A percentile compares a stretch with the other conserved stretches of the same genome.
Conservation (phyloP, 148 eudicot genomes). For the Mesembryanthemum crystallinum region DNA sequence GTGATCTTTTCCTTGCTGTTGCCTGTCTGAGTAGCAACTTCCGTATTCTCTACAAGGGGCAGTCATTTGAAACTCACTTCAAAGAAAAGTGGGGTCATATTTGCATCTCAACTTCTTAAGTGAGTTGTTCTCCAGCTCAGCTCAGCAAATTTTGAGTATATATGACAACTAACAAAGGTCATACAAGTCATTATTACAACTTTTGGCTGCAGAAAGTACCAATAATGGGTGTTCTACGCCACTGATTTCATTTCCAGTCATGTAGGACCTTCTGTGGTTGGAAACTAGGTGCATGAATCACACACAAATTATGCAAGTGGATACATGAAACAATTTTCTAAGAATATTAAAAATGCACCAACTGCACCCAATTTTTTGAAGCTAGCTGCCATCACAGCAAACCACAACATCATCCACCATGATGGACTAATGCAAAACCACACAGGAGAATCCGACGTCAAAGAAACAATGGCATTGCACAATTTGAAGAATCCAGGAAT, state of each 20-base stretch:
- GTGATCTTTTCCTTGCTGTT: not conserved
- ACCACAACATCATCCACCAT: too few relatives aligned
- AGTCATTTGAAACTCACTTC: not conserved
- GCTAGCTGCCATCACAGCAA: too few relatives aligned
- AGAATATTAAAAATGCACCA: too few relatives aligned
- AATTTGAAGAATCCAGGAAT: not conserved
- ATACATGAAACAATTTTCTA: too few relatives aligned
- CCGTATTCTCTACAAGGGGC: not conserved
- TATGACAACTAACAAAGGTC: not conserved
- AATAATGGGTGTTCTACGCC: not conserved
- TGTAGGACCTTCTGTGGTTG: too few relatives aligned
- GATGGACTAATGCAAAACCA: too few relatives aligned
- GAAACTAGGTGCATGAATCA: too few relatives aligned
- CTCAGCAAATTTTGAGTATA: not conserved
- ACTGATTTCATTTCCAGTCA: too few relatives aligned
- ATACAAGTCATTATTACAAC: not conserved
- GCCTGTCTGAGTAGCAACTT: not conserved
- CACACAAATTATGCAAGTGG: too few relatives aligned
- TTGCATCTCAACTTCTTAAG: not conserved
- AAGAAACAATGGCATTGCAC: not conserved
- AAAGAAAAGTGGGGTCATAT: not conserved
- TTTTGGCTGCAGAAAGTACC: not conserved
- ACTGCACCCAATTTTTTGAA: too few relatives aligned
- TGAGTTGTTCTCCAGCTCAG: not conserved
- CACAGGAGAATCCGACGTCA: too few relatives aligned